These are phyloP conservation scores for Mycotypha africana DNA, from an alignment of 371 early-diverging fungal species.

Conservation along the genomic window DNA sequence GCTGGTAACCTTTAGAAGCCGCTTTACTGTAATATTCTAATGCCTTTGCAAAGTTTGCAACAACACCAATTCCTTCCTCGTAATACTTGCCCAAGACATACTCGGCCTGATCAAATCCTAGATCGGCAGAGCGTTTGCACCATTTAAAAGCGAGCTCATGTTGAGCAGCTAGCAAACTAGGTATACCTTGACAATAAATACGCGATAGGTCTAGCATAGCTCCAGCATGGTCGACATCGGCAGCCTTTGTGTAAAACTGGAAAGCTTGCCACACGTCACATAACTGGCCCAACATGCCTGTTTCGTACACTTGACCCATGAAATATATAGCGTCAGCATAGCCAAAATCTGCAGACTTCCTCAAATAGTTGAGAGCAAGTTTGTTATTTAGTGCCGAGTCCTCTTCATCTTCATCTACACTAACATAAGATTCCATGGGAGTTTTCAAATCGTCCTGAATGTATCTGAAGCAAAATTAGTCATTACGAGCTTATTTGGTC, in stretches of 20 bases:
- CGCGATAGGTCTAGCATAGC: conserved; percentile 14
- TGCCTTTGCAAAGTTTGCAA: conserved; percentile 21
- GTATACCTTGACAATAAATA: conserved; percentile 8
- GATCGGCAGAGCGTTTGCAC: conserved; percentile 32
- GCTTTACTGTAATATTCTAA: conserved; percentile 28
- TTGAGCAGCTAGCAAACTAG: conserved; percentile 11
- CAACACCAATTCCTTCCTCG: conserved; percentile 29
- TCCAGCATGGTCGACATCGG: conserved; percentile 10
- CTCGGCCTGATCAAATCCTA: conserved; percentile 33
- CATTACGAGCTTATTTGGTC: no score
- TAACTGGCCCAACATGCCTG: conserved; percentile 6
- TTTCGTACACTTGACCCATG: conserved; percentile 14
- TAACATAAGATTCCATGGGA: no score
- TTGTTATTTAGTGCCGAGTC: background rate
- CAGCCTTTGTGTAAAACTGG: conserved; percentile 10
- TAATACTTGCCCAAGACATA: conserved; percentile 38
- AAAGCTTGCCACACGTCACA: conserved; percentile 10
- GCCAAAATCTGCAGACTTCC: conserved; percentile 9
- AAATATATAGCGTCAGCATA: conserved; percentile 20
- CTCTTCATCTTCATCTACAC: background rate
- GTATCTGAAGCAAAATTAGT: no score
- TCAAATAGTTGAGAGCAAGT: conserved; percentile 10
- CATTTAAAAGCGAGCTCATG: conserved; percentile 31
- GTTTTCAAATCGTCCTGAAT: no score
- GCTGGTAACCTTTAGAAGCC: conserved; percentile 29